Evolutionary conservation across 306 rosid genomes (phyloP).

Genomic region (Fragaria vesca): DNA sequence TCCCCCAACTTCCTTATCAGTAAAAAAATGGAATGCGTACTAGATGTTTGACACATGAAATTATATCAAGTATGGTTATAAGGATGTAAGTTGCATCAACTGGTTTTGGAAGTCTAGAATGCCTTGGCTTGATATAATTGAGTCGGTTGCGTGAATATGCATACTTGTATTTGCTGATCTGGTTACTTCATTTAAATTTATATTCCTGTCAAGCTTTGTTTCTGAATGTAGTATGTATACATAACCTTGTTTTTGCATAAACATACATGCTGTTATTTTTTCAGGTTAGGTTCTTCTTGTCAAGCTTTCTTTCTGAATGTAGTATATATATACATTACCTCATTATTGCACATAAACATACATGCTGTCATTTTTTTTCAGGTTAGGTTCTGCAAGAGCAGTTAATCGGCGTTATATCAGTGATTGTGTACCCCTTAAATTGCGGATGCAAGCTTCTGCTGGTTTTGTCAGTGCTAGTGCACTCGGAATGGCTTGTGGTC

Average conservation of each 20-base stretch:
- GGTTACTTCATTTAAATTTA: neutral
- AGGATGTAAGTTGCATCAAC: neutral
- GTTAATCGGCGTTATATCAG: slow-evolving; percentile 53
- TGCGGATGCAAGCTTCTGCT: slow-evolving; percentile 53
- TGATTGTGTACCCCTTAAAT: slow-evolving; percentile 45
- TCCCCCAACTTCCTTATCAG: neutral
- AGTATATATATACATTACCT: neutral
- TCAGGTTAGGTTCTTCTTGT: slow-evolving; percentile 42
- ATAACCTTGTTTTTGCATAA: slow-evolving; percentile 4
- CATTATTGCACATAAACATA: neutral
- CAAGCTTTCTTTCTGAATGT: neutral
- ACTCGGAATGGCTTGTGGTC: slow-evolving; percentile 60
- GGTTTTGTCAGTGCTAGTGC: slow-evolving; percentile 90
- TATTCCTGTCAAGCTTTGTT: neutral
- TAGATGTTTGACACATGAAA: neutral
- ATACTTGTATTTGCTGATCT: neutral
- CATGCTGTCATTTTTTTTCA: slow-evolving; percentile 22
- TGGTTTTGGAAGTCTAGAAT: neutral
- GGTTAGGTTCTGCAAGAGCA: slow-evolving; percentile 58
- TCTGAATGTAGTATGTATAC: neutral
- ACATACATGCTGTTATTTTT: slow-evolving; percentile 5
- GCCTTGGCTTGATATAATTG: neutral
- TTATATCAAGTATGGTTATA: neutral
- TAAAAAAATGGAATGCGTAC: neutral
- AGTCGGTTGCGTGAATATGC: neutral